Percentiles rank a stretch among this genome's conserved stretches.
Conservation (phyloP, 2,329 filamentous ascomycete genomes). For the Emergomyces orientalis region DNA sequence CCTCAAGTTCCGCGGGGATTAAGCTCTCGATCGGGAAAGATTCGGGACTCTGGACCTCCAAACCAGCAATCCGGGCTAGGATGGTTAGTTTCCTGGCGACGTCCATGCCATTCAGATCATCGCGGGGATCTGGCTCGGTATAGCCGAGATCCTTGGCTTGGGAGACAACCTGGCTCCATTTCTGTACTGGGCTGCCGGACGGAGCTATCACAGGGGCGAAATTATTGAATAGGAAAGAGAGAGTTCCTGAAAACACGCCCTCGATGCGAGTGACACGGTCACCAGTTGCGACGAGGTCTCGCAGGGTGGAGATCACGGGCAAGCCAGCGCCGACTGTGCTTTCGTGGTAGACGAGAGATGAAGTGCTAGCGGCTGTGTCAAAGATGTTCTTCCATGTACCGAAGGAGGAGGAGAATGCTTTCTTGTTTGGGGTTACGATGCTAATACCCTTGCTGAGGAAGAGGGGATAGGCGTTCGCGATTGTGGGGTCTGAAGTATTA, state of each 20-base stretch:
- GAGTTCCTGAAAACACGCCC: constrained; percentile 93
- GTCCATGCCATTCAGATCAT: constrained; percentile 79
- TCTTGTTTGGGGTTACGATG: constrained; percentile 96
- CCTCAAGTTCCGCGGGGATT: constrained; percentile 79
- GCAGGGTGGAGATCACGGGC: constrained; percentile 85
- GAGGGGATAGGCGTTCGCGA: constrained; percentile 73
- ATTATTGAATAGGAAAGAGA: constrained; percentile 97
- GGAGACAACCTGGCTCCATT: constrained; percentile 84
- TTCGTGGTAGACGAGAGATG: constrained; percentile 86
- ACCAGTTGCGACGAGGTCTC: constrained; percentile 88
- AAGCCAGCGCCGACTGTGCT: constrained; percentile 88
- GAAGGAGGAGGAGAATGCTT: constrained; percentile 79
- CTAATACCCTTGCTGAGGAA: constrained; percentile 75
- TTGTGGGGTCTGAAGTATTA: constrained; percentile 84
- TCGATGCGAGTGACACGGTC: constrained; percentile 88
- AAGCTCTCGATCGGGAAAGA: constrained; percentile 90
- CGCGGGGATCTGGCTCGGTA: constrained; percentile 77
- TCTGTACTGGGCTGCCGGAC: constrained; percentile 46
- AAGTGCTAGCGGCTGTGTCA: constrained; percentile 50
- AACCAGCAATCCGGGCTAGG: constrained; percentile 71
- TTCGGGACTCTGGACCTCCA: constrained; percentile 72
- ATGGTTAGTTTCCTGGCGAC: constrained; percentile 96
- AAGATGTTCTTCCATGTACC: constrained; percentile 85
- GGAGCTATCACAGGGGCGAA: constrained; percentile 73
- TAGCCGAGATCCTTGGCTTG: constrained; percentile 91